Conservation (phyloP, 306 rosid genomes). For the Spatholobus suberectus region DNA sequence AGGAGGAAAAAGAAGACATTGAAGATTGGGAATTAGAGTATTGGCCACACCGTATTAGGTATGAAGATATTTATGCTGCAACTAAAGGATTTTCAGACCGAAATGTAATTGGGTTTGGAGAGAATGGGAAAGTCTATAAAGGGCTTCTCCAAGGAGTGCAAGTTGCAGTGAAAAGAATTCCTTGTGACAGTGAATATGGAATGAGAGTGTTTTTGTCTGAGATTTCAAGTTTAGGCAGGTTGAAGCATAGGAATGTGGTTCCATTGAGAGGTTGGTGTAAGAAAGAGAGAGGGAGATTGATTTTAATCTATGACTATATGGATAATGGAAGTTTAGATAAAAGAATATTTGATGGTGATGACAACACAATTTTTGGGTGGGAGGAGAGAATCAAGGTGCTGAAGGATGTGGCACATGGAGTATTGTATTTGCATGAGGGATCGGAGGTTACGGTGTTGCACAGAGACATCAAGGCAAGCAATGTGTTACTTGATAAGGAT, state of each 20-base stretch:
- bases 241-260: constrained; percentile 69
- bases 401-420: constrained; percentile 64
- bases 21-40: constrained; percentile 70
- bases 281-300: constrained; percentile 57
- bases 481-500: constrained; percentile 64
- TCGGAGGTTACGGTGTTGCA: constrained; percentile 74
- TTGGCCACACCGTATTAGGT: constrained; percentile 65
- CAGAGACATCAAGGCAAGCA: constrained; percentile 66
- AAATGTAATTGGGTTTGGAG: constrained; percentile 64
- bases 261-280: constrained; percentile 75
- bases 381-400: constrained; percentile 56
- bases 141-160: constrained; percentile 54
- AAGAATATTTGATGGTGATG: constrained; percentile 51
- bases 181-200: constrained; percentile 48
- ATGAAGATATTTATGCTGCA: constrained; percentile 54
- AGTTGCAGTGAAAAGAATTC: constrained; percentile 60
- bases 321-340: constrained; percentile 65
- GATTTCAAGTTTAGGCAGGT: constrained; percentile 68
- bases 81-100: constrained; percentile 59
- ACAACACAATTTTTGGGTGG: constrained; percentile 48
- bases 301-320: constrained; percentile 71
- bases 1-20: constrained; percentile 36
- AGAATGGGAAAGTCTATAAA: constrained; percentile 67
- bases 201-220: constrained; percentile 67
- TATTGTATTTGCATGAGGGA: constrained; percentile 67